Conservation (phyloP, 805 yeast species). For the Lipomyces lipofer region DNA sequence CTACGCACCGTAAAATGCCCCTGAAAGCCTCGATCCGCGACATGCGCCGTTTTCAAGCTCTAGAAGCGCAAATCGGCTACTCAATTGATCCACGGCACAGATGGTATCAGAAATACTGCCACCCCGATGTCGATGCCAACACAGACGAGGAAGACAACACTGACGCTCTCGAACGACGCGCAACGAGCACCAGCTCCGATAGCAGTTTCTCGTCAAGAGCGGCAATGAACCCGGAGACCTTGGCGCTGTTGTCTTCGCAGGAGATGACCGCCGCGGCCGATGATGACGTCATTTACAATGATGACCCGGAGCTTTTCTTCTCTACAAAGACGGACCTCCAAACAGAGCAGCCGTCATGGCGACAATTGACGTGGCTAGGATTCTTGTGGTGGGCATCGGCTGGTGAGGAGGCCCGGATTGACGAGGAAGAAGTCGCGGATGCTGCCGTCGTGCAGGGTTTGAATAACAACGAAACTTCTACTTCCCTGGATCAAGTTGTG, state of each 20-base stretch:
- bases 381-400: conserved; percentile 88
- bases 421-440: conserved; percentile 46
- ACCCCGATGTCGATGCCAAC: too few species aligned
- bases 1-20: conserved; percentile 6
- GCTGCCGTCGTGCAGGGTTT: conserved; percentile 35
- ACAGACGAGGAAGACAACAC: conserved; percentile 4
- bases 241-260: conserved; percentile 23
- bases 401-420: conserved; percentile 55
- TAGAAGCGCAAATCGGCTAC: conserved; percentile 27
- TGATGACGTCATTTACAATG: conserved; percentile 27
- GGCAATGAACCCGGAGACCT: conserved; percentile 9
- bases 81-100: conserved; percentile 30
- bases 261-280: conserved; percentile 25
- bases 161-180: conserved; percentile 14
- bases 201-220: conserved; percentile 6
- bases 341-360: conserved; percentile 47
- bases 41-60: conserved; percentile 28
- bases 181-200: conserved; percentile 17
- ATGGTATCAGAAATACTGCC: conserved; percentile 20
- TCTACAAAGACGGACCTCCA: conserved; percentile 29
- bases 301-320: conserved; percentile 29
- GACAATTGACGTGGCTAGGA: conserved; percentile 64
- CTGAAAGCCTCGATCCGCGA: conserved; percentile 25
- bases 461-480: conserved; percentile 18
- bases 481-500: conserved; percentile 18